Conservation (phyloP, 2,329 filamentous ascomycete species). For the Talaromyces funiculosus region DNA sequence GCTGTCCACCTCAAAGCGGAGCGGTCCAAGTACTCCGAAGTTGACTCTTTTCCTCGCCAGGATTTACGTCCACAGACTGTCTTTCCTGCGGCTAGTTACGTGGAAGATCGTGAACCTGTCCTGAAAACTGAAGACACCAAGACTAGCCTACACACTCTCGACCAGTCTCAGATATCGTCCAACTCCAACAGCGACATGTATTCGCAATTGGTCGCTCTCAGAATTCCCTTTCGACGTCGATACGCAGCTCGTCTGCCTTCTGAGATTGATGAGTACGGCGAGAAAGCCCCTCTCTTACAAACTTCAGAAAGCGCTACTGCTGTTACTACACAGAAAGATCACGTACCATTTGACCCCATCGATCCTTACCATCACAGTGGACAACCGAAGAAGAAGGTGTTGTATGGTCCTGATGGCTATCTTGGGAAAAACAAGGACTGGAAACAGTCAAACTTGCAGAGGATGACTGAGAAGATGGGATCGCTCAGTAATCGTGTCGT, state of each 20-base stretch:
- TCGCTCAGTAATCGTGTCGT: slow-evolving; percentile 11
- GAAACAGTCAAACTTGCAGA: slow-evolving; percentile 10
- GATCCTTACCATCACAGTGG: slow-evolving; percentile 14
- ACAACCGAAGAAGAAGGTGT: slow-evolving; percentile 11
- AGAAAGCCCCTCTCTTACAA: not conserved
- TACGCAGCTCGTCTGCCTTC: not conserved
- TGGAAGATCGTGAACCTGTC: not conserved
- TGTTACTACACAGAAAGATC: not conserved
- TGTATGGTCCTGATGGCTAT: slow-evolving; percentile 12
- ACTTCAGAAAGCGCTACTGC: not conserved
- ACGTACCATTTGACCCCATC: slow-evolving; percentile 12
- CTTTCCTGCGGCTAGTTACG: not conserved
- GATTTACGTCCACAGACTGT: not conserved
- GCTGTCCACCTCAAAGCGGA: not conserved
- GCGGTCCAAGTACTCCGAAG: not conserved
- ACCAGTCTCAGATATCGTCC: not conserved
- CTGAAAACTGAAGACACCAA: not conserved
- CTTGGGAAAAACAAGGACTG: slow-evolving; percentile 11
- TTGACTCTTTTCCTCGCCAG: not conserved
- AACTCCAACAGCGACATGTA: not conserved
- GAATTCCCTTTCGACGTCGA: not conserved
- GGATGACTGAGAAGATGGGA: slow-evolving; percentile 4
- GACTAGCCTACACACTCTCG: not conserved
- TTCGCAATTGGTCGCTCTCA: slow-evolving; percentile 9
- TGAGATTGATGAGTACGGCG: not conserved